Evolutionary conservation across 352 stramenopile species (phyloP).

Genomic region (Detonula confervacea): DNA sequence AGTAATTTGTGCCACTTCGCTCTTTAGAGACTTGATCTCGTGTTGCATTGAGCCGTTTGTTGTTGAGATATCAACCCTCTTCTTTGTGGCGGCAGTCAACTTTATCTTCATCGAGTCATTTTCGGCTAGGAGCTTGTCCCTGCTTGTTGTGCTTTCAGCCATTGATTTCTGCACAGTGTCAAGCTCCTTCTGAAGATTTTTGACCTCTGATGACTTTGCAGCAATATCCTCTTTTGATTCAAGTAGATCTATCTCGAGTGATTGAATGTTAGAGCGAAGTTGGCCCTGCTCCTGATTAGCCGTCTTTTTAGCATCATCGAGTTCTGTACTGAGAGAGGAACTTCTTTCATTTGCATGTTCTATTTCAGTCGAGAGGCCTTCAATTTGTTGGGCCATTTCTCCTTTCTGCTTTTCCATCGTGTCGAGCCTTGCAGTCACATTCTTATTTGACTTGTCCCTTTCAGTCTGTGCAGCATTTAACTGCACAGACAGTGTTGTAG

Average conservation of each 20-base stretch:
- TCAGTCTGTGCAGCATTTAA: constrained; percentile 11
- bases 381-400: constrained; percentile 8
- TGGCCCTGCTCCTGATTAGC: not conserved
- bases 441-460: constrained; percentile 3
- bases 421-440: constrained; percentile 11
- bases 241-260: not conserved
- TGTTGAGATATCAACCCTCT: not conserved
- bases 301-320: not conserved
- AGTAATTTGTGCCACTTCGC: no score
- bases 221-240: not conserved
- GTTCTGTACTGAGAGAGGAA: constrained; percentile 3
- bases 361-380: constrained; percentile 11
- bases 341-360: constrained; percentile 11
- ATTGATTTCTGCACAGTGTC: not conserved
- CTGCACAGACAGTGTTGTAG: constrained; percentile 5
- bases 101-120: not conserved
- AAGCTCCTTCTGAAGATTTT: not conserved
- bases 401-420: constrained; percentile 7
- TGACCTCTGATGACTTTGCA: not conserved
- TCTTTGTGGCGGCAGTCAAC: not conserved
- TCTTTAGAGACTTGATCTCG: no score
- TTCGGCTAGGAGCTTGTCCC: constrained; percentile 3
- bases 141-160: not conserved
- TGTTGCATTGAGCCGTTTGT: not conserved
- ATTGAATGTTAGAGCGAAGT: constrained; percentile 14